Evolutionary conservation across 2,329 filamentous ascomycete species (phyloP).

Genomic region (Trichothecium roseum): DNA sequence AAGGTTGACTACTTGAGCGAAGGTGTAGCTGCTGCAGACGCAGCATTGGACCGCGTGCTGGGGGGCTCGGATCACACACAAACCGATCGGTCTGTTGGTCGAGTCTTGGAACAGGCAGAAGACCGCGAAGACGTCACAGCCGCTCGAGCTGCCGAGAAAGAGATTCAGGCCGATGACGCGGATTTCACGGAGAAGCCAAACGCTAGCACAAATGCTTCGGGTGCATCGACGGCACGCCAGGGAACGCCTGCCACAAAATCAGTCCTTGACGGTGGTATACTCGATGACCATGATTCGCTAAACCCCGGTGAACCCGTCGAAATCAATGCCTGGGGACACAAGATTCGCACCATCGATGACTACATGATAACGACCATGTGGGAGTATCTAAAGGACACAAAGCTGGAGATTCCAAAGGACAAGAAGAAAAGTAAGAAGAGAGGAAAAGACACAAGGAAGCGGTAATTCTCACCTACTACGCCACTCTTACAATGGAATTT

Average conservation of each 20-base stretch:
- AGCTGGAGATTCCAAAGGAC: constrained; percentile 53
- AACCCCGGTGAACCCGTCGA: constrained; percentile 32
- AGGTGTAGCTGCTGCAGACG: constrained; percentile 61
- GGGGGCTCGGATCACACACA: constrained; percentile 45
- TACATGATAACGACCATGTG: constrained; percentile 65
- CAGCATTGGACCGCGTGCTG: constrained; percentile 78
- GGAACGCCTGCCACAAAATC: constrained; percentile 36
- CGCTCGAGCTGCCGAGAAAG: constrained; percentile 77
- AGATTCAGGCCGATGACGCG: constrained; percentile 75
- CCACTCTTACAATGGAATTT: too few relatives aligned
- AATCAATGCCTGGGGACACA: constrained; percentile 47
- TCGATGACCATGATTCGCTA: constrained; percentile 20
- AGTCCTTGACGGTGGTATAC: constrained; percentile 17
- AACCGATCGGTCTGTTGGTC: constrained; percentile 49
- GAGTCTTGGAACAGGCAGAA: constrained; percentile 79
- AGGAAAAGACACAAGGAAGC: constrained; percentile 47
- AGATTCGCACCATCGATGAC: constrained; percentile 57
- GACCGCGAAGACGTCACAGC: constrained; percentile 87
- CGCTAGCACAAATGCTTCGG: constrained; percentile 27
- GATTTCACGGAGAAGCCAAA: constrained; percentile 64
- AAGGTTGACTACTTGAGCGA: constrained; percentile 37
- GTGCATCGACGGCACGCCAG: constrained; percentile 38
- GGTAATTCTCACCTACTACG: constrained; percentile 14
- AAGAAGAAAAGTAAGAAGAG: constrained; percentile 52
- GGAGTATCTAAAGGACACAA: constrained; percentile 45